A percentile compares a stretch with the other conserved stretches of the same genome.
Conservation (phyloP, 139 green algal genomes). For the Coccomyxa sp. region DNA sequence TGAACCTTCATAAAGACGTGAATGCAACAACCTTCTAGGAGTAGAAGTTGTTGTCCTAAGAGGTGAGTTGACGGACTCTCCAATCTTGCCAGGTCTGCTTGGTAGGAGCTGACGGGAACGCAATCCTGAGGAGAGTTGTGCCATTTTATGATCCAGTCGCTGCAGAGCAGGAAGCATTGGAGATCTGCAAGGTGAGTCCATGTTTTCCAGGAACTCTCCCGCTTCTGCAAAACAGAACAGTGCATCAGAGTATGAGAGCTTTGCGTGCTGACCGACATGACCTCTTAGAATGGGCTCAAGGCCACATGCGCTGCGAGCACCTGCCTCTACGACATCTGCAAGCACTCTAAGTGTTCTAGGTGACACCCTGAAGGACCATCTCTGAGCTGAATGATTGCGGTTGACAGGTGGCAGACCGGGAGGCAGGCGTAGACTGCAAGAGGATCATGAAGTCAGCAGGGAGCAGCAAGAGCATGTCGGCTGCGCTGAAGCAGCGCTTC, state of each 20-base stretch:
- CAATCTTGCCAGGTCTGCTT: slow-evolving; percentile 66
- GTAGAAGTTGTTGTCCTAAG: neutral
- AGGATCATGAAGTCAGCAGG: slow-evolving; percentile 9
- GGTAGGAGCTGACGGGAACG: slow-evolving; percentile 36
- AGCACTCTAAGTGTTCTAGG: no score
- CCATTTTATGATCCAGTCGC: slow-evolving; percentile 42
- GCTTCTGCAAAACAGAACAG: no score
- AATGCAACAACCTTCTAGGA: neutral
- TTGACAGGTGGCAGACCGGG: slow-evolving; percentile 13
- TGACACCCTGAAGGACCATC: no score
- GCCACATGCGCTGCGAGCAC: no score
- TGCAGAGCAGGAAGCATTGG: slow-evolving; percentile 17
- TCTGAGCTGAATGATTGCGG: no score
- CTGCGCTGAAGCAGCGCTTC: slow-evolving; percentile 48
- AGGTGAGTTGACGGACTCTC: no score
- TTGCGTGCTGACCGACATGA: no score
- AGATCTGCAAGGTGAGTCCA: slow-evolving; percentile 40
- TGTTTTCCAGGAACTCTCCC: neutral
- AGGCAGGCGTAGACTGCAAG: slow-evolving; percentile 31
- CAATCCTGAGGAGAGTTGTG: slow-evolving; percentile 45
- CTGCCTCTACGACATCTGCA: no score
- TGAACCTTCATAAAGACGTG: neutral
- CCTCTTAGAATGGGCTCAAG: no score
- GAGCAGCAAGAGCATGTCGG: neutral
- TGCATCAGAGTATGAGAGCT: no score